Evolutionary conservation across 495 filamentous ascomycete genomes (phyloP), one percentile per base, ranked within the genome.

Genomic region (Lophiotrema nucula): DNA sequence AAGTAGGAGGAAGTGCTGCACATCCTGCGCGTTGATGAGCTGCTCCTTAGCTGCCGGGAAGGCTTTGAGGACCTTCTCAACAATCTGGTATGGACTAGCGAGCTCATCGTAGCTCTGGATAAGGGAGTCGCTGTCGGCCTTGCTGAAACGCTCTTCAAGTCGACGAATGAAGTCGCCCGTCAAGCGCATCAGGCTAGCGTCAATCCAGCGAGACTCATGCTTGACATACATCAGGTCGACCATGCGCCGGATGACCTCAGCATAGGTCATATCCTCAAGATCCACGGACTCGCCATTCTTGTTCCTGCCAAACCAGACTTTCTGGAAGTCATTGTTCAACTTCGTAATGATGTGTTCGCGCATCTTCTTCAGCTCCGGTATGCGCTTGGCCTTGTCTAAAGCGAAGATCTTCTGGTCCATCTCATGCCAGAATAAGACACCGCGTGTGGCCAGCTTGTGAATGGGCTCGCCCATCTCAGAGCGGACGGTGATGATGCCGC

Each of bases 391-490:
- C 74, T 95, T 95, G 73, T 96, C 91, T 19, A 98, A 79, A 73
- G 85, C 89, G 81, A 98, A 98, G 64, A 98, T 96, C 69, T 92
- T 96, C 70, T 89, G 82, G 65, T 98, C 93, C 89, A 98, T 95
- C 72, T 98, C 93, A 53, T 90, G 86, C 93, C 93, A 98, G 74
- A 98, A 93, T 38, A 81, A 76, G 25, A 98, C 91, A 78, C 93
- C 93, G 39, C 93, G 83, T 22, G 93, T 98, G 21, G 93, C 93
- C 55, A 98, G 79, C 75, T 97, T 97, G 78, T 98, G 93, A 58
- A 98, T 98, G 10, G 93, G 93, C 76, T 98, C 93, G 33, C 93
- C 93, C 93, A 98, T 98, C 71, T 98, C 93, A 4, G 93, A 98
- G 52, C 89, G 79, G 37, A 98, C 92, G n/a, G 93, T 97, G 65